phyloP scores from a whole-genome alignment of 2,329 filamentous ascomycete genomes.

The Orbilia blumenaviensis region DNA sequence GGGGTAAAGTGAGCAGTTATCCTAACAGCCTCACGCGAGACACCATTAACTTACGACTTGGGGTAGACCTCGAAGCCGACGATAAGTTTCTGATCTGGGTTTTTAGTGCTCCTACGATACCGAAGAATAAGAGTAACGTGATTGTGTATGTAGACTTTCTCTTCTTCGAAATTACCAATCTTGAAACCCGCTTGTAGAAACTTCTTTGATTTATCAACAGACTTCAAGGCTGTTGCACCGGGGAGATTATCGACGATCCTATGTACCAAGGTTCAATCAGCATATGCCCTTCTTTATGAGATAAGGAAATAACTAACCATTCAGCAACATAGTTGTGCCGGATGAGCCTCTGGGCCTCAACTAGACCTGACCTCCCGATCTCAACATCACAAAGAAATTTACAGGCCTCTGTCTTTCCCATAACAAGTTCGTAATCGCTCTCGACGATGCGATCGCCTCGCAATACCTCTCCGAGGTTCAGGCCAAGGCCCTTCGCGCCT shows the following conservation, averaged over 20 bases:
- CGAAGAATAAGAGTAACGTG: constrained; percentile 86
- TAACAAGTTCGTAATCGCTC: constrained; percentile 81
- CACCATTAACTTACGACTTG: constrained; percentile 65
- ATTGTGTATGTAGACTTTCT: constrained; percentile 78
- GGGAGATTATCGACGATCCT: constrained; percentile 86
- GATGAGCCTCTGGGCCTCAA: constrained; percentile 76
- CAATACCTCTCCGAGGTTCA: constrained; percentile 87
- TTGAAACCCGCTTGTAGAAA: constrained; percentile 94
- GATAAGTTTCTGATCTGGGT: constrained; percentile 78
- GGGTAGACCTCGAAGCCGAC: constrained; percentile 91
- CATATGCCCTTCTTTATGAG: constrained; percentile 5
- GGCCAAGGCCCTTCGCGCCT: constrained; percentile 75
- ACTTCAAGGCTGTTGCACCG: constrained; percentile 87
- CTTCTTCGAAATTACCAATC: constrained; percentile 75
- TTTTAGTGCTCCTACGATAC: constrained; percentile 73
- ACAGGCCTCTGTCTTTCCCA: constrained; percentile 79
- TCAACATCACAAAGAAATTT: constrained; percentile 76
- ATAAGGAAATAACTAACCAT: constrained; percentile 65
- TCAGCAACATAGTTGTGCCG: constrained; percentile 84
- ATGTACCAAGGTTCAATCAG: neutral
- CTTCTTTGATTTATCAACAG: constrained; percentile 81
- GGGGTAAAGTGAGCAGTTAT: neutral
- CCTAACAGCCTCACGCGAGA: neutral
- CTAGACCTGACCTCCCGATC: constrained; percentile 72
- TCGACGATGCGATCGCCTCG: constrained; percentile 85